Conservation (phyloP, 2,329 filamentous ascomycete genomes). For the Ambrosiella cleistominuta region DNA sequence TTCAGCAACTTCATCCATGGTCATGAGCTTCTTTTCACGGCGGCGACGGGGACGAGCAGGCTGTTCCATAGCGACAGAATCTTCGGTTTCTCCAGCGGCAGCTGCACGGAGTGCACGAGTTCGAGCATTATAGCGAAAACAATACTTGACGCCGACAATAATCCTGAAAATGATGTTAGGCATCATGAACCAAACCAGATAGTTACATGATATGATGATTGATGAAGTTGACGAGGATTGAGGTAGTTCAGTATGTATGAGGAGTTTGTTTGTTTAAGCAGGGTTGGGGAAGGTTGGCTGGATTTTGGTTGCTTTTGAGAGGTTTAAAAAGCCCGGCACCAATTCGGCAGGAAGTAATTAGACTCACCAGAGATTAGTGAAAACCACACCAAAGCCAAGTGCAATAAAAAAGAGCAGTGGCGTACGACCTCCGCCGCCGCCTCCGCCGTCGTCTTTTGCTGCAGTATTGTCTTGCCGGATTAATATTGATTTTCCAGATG, state of each 20-base stretch:
- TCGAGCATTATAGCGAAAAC: conserved; percentile 92
- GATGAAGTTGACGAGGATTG: no score
- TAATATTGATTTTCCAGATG: background rate
- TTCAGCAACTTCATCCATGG: conserved; percentile 96
- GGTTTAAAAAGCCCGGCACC: background rate
- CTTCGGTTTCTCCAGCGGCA: conserved; percentile 53
- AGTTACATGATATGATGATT: background rate
- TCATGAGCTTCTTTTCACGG: conserved; percentile 96
- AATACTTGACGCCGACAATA: conserved; percentile 98
- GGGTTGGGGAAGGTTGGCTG: no score
- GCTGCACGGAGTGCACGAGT: conserved; percentile 58
- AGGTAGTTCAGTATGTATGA: no score
- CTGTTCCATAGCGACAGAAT: conserved; percentile 71
- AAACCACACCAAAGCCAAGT: conserved; percentile 91
- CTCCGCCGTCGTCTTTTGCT: background rate
- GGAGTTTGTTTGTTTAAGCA: background rate
- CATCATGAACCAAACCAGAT: background rate
- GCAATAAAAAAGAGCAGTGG: conserved; percentile 68
- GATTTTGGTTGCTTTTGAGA: no score
- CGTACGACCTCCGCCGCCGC: conserved; percentile 21
- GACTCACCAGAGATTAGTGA: conserved; percentile 90
- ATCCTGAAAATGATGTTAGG: conserved; percentile 48
- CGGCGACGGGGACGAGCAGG: conserved; percentile 72
- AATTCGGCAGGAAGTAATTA: background rate
- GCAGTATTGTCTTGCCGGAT: conserved; percentile 14